Conservation (phyloP, 1,284 basidiomycete genomes). For the Ustilago shanxiensis region DNA sequence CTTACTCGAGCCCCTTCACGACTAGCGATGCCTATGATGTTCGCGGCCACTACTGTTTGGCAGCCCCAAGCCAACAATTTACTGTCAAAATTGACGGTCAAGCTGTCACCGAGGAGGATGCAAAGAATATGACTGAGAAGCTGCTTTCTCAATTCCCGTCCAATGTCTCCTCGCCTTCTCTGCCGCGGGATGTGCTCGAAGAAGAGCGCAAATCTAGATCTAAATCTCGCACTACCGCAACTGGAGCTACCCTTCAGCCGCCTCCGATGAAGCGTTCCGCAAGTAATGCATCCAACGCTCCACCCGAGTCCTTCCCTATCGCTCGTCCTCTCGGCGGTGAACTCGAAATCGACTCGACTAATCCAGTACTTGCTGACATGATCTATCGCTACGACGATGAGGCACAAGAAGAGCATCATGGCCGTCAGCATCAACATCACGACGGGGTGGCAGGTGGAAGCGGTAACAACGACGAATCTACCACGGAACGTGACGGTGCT, state of each 20-base stretch:
- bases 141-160: constrained; percentile 23
- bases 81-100: constrained; percentile 33
- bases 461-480: not conserved
- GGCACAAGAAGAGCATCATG: constrained; percentile 23
- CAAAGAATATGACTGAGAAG: constrained; percentile 17
- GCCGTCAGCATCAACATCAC: constrained; percentile 4
- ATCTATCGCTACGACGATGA: constrained; percentile 56
- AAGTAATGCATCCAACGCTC: constrained; percentile 25
- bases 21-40: constrained; percentile 36
- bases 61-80: constrained; percentile 27
- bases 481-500: not conserved
- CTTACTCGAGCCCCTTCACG: constrained; percentile 35
- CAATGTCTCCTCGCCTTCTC: constrained; percentile 24
- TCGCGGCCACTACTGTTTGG: constrained; percentile 36
- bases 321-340: constrained; percentile 35
- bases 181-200: constrained; percentile 31
- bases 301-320: constrained; percentile 30
- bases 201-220: constrained; percentile 23
- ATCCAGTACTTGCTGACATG: constrained; percentile 52
- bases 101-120: constrained; percentile 16
- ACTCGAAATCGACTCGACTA: constrained; percentile 53
- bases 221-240: not conserved
- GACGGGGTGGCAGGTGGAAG: not conserved
- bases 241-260: constrained; percentile 19
- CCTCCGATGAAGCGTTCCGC: constrained; percentile 31